Base-by-base conservation (phyloP, 225 moss, liverwort and hornwort species). In the Thuidium tamariscinum region DNA sequence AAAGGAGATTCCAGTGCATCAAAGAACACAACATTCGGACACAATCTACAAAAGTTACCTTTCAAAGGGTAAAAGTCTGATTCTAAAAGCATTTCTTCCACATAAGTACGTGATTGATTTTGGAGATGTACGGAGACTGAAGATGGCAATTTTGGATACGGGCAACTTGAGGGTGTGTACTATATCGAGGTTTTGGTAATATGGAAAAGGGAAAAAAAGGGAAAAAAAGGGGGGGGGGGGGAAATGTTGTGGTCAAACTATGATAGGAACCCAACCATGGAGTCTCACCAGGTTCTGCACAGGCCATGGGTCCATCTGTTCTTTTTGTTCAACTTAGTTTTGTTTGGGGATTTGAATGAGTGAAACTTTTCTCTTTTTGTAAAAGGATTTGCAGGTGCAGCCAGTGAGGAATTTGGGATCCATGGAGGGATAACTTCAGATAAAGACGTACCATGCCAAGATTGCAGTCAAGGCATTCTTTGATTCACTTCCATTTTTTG, bases 221-320 rank as follows among this genome's bases (percentile, higher is more conserved):
- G 25, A 75, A n/a, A n/a, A n/a, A n/a, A n/a, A n/a, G n/a, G n/a
- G n/a, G n/a, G n/a, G n/a, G n/a, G n/a, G n/a, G n/a, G n/a, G n/a
- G n/a, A n/a, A 11, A 27, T 2, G 37, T 55, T 77, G 56, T 56
- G 26, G 26, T 77, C 55, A 55, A 77, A 77, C 55, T 0, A 25
- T 36, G 54, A 6, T 32, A 23, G 19, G 23, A 74, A 13, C 14
- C 4, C 0, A 0, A 1, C 9, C 15, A 9, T n/a, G n/a, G n/a
- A n/a, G n/a, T n/a, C n/a, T n/a, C n/a, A n/a, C n/a, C 0, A 0
- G 36, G 16, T 7, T 18, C 27, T 37, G 37, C 26, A 56, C 11
- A 30, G 46, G 72, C 32, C 48, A n/a, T 25, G 2, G 25, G 36
- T 17, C 11, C 37, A 17, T 11, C 17, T 51, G 37, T 77, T 55